A percentile compares a stretch with the other conserved stretches of the same genome.
Evolutionary conservation across 1,139 yeast genomes (phyloP).

Genomic region (Candida anutae): DNA sequence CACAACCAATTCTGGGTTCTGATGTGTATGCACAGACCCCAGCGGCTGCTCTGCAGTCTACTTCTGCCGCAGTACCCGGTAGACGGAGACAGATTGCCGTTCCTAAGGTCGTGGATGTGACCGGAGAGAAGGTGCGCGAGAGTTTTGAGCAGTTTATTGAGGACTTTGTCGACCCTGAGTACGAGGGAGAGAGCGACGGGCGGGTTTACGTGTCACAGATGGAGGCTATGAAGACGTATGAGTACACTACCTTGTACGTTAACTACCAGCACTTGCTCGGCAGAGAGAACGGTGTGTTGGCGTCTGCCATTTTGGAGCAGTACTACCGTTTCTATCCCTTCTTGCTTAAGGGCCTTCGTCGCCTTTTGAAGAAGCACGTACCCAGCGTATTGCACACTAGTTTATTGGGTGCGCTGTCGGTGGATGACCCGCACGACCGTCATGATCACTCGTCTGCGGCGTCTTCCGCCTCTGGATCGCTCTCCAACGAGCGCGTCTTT

Average conservation of each 20-base stretch:
- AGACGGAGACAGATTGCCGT: constrained; percentile 56
- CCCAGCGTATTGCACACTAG: constrained; percentile 59
- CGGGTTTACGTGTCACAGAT: constrained; percentile 71
- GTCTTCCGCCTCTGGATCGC: constrained; percentile 18
- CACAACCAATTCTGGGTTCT: constrained; percentile 7
- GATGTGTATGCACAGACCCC: constrained; percentile 13
- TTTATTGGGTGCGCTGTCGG: constrained; percentile 17
- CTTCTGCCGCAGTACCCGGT: constrained; percentile 19
- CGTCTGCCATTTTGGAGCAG: constrained; percentile 83
- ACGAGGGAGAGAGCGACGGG: constrained; percentile 40
- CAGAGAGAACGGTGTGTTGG: constrained; percentile 80
- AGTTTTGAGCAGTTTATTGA: constrained; percentile 77
- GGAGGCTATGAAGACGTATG: constrained; percentile 71
- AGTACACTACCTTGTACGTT: constrained; percentile 71
- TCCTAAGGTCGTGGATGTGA: constrained; percentile 81
- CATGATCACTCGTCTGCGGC: constrained; percentile 3
- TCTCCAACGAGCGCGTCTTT: constrained; percentile 62
- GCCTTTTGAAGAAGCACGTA: constrained; percentile 65
- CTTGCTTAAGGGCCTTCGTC: constrained; percentile 64
- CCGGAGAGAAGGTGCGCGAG: constrained; percentile 91
- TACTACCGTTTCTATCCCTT: constrained; percentile 90
- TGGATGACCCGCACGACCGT: constrained; percentile 13
- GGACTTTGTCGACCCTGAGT: constrained; percentile 38
- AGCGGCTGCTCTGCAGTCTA: constrained; percentile 10
- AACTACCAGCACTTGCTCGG: constrained; percentile 75